Conservation (phyloP, 257 asterid genomes). For the Gardenia jasminoides region DNA sequence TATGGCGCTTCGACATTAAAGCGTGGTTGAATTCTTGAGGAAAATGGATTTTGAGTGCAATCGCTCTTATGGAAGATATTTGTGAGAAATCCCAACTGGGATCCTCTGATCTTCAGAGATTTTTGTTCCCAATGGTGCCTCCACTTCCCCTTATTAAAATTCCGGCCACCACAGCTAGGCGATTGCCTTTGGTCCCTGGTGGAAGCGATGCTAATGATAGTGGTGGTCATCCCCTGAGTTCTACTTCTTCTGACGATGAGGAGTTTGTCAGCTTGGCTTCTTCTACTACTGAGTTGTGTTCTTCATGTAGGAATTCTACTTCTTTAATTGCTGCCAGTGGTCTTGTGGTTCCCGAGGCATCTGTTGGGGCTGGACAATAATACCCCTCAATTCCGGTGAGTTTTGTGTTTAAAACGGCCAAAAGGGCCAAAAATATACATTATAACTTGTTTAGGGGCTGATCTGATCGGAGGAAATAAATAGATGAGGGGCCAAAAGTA, state of each 20-base stretch:
- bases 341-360: not conserved
- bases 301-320: conserved; percentile 65
- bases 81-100: conserved; percentile 58
- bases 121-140: conserved; percentile 70
- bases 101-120: conserved; percentile 66
- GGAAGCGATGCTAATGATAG: conserved; percentile 4
- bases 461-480: too few relatives aligned
- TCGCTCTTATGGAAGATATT: conserved; percentile 87
- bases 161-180: conserved; percentile 37
- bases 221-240: conserved; percentile 21
- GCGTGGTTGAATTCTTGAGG: conserved; percentile 70
- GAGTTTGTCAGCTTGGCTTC: conserved; percentile 90
- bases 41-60: conserved; percentile 61
- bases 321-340: not conserved
- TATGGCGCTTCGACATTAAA: conserved; percentile 49
- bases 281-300: conserved; percentile 72
- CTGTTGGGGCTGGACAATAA: too few relatives aligned
- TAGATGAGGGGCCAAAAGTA: too few relatives aligned
- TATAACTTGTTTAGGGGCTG: too few relatives aligned
- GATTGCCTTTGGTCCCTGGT: conserved; percentile 20
- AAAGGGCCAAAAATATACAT: too few relatives aligned
- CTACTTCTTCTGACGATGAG: conserved; percentile 61
- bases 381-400: too few relatives aligned
- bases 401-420: too few relatives aligned
- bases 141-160: conserved; percentile 73